These are phyloP conservation scores for Fusarium sp. DNA, from an alignment of 2,329 filamentous ascomycete species.

Conservation along the genomic window DNA sequence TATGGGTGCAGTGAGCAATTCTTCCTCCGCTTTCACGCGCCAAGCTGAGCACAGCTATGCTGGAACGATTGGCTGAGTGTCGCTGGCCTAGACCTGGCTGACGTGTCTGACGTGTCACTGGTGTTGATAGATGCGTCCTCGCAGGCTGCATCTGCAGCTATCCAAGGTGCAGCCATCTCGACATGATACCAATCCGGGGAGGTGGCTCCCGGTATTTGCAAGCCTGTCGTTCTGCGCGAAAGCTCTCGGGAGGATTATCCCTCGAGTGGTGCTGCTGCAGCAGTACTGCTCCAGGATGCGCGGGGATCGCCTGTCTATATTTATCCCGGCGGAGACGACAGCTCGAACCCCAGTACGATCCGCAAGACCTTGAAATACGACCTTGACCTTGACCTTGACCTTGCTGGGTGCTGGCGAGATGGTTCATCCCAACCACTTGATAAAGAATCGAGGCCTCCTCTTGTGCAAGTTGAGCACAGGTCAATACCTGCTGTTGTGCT, in stretches of 20 bases:
- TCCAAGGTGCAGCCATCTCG: constrained; percentile 19
- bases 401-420: background rate
- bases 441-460: background rate
- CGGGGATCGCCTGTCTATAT: constrained; percentile 37
- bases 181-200: constrained; percentile 2
- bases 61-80: background rate
- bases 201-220: constrained; percentile 10
- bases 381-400: background rate
- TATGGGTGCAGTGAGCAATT: background rate
- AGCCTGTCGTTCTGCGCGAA: constrained; percentile 15
- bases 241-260: constrained; percentile 11
- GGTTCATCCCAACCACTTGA: background rate
- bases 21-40: background rate
- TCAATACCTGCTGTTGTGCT: background rate
- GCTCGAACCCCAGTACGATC: constrained; percentile 19
- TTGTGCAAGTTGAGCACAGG: background rate
- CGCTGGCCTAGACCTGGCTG: constrained; percentile 18
- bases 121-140: constrained; percentile 9
- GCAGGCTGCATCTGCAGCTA: constrained; percentile 2
- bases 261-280: constrained; percentile 25
- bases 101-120: constrained; percentile 42
- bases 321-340: constrained; percentile 25
- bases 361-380: constrained; percentile 10
- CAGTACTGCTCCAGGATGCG: constrained; percentile 21
- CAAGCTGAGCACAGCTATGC: background rate